Base-by-base conservation (phyloP, 148 eudicot species). In the Euryodendron excelsum region DNA sequence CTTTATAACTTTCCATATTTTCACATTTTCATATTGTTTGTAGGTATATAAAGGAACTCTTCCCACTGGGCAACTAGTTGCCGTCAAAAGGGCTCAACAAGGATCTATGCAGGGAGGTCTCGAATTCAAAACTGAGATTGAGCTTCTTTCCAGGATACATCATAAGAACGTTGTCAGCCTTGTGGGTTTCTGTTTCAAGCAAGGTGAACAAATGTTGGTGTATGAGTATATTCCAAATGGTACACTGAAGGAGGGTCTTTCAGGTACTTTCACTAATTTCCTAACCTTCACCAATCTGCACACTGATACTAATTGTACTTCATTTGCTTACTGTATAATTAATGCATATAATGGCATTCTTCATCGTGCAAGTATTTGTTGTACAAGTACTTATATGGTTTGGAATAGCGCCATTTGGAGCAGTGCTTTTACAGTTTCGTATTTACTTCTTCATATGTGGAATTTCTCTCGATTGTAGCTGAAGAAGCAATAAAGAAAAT, bases 131-230 rank as follows among this genome's bases (percentile, higher is more conserved):
- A 89, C 89, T 3, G 98, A 94, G 87, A 89, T 94, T 69, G 98
- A 94, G 83, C 98, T 94, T 78, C 84, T 94, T 59, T 94, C 98
- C 27, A 91, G 98, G 82, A 93, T 94, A 78, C 98, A 94, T 83
- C 98, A 94, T 84, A 94, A 88, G 84, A 94, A 94, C 77, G 91
- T 94, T 36, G 97, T 92, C 68, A 85, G 87, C 74, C 98, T 94
- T 36, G 73, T 92, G 17, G 98, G 98, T 18, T 94, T 92, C 88
- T 92, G 98, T 82, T 89, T 84, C 71, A 94, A 90, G 44, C 88
- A 88, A 74, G 91, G 85, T 34, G 98, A 94, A 81, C 94, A 92
- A 60, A 92, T 91, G 88, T 80, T 94, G 63, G 97, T 94, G 4
- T 94, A 94, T 69, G 98, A 94, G 76, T 94, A 66, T 78, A 82